phyloP scores from a whole-genome alignment of 2,329 filamentous ascomycete genomes.

The Calonectria crousiana region DNA sequence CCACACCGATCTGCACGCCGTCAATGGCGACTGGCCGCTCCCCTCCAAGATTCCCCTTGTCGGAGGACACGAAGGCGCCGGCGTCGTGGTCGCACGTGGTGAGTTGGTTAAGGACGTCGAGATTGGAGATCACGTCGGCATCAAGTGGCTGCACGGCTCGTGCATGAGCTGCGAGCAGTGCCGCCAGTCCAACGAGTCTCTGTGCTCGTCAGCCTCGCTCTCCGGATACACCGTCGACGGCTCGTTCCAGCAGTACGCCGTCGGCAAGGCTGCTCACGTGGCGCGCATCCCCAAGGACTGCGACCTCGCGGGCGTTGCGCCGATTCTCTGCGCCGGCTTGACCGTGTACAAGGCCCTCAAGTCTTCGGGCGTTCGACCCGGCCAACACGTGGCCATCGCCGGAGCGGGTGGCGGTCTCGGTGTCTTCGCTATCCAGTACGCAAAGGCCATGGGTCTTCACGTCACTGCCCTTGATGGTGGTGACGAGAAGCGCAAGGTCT shows the following conservation, averaged over 20 bases:
- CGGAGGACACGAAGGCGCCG: slow-evolving; percentile 81
- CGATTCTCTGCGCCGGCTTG: slow-evolving; percentile 84
- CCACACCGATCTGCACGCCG: slow-evolving; percentile 81
- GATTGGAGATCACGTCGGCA: slow-evolving; percentile 84
- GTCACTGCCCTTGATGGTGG: slow-evolving; percentile 86
- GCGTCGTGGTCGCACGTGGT: slow-evolving; percentile 82
- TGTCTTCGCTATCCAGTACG: slow-evolving; percentile 82
- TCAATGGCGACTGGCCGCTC: slow-evolving; percentile 89
- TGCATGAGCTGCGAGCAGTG: slow-evolving; percentile 87
- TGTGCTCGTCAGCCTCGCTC: slow-evolving; percentile 78
- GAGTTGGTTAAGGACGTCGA: slow-evolving; percentile 80
- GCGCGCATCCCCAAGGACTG: slow-evolving; percentile 81
- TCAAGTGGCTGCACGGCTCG: slow-evolving; percentile 91
- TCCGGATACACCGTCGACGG: slow-evolving; percentile 93
- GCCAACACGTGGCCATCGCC: slow-evolving; percentile 82
- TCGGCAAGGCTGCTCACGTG: slow-evolving; percentile 85
- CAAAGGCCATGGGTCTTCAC: slow-evolving; percentile 85
- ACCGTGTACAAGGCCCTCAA: slow-evolving; percentile 90
- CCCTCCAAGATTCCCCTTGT: slow-evolving; percentile 82
- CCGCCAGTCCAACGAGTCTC: slow-evolving; percentile 80
- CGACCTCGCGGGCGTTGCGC: slow-evolving; percentile 79
- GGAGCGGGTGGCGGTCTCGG: slow-evolving; percentile 86
- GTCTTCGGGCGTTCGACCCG: slow-evolving; percentile 78
- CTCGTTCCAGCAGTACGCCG: slow-evolving; percentile 88
- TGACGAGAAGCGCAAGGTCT: slow-evolving; percentile 80